Percentiles rank a stretch among this genome's conserved stretches.
These are phyloP conservation scores for Pisolithus microcarpus DNA, from an alignment of 768 basidiomycete genomes.

Conservation along the genomic window DNA sequence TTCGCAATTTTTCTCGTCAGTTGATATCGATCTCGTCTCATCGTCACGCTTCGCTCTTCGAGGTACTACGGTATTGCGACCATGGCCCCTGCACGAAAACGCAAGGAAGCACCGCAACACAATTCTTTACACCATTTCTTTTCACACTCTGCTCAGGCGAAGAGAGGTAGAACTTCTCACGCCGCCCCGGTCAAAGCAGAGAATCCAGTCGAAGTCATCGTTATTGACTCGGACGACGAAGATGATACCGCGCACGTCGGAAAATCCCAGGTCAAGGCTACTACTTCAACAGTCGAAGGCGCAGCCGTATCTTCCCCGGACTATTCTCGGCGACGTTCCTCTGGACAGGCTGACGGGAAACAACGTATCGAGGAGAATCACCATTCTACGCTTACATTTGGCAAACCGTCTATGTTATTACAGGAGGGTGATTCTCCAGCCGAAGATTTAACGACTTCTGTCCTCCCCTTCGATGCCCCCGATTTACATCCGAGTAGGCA, in stretches of 20 bases:
- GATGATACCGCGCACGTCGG: constrained; percentile 6
- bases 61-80: no score
- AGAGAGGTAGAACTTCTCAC: constrained; percentile 13
- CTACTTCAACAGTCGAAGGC: background rate
- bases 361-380: background rate
- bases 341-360: background rate
- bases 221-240: constrained; percentile 61
- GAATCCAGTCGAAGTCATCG: constrained; percentile 37
- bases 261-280: background rate
- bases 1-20: no score
- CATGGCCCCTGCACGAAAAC: constrained; percentile 34
- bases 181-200: background rate
- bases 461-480: background rate
- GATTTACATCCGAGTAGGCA: background rate
- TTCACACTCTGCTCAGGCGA: constrained; percentile 14
- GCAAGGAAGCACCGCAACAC: constrained; percentile 24
- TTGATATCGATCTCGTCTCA: no score
- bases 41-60: no score
- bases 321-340: no score
- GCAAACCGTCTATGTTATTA: constrained; percentile 22
- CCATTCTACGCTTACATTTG: constrained; percentile 11
- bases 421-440: background rate
- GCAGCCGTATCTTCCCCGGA: background rate
- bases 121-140: constrained; percentile 46
- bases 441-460: background rate